Evolutionary conservation across 2,329 filamentous ascomycete genomes (phyloP).

Genomic region (Nothophoma quercina): DNA sequence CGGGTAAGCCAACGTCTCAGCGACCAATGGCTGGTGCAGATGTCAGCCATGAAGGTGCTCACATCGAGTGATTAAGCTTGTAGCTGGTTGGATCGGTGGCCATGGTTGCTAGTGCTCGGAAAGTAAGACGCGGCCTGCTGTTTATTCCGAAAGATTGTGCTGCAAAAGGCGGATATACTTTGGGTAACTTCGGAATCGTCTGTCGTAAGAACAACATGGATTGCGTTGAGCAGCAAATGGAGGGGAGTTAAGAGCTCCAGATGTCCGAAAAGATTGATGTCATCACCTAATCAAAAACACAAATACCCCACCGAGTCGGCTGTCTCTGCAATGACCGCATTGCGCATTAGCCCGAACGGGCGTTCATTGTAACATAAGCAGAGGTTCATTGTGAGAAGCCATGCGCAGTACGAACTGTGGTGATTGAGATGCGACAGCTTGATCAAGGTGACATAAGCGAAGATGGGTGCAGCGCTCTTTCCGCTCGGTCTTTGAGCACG

Average conservation of each 20-base stretch:
- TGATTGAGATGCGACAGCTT: background rate
- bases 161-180: conserved; percentile 14
- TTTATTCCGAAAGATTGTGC: conserved; percentile 16
- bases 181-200: conserved; percentile 12
- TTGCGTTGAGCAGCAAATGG: conserved; percentile 14
- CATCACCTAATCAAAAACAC: conserved; percentile 17
- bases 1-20: conserved; percentile 10
- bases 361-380: conserved; percentile 5
- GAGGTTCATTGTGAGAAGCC: no score
- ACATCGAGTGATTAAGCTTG: conserved; percentile 69
- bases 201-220: conserved; percentile 38
- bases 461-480: background rate
- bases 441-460: background rate
- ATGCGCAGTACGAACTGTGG: no score
- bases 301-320: conserved; percentile 28
- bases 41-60: conserved; percentile 28
- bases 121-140: conserved; percentile 17
- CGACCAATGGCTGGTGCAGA: conserved; percentile 11
- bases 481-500: background rate
- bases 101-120: conserved; percentile 56
- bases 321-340: conserved; percentile 21
- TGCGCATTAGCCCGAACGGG: conserved; percentile 13
- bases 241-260: conserved; percentile 16
- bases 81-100: conserved; percentile 67
- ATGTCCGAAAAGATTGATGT: conserved; percentile 48